A percentile compares a stretch with the other conserved stretches of the same genome.
phyloP scores from a whole-genome alignment of 345 rosid genomes.

The Melaleuca alternifolia region DNA sequence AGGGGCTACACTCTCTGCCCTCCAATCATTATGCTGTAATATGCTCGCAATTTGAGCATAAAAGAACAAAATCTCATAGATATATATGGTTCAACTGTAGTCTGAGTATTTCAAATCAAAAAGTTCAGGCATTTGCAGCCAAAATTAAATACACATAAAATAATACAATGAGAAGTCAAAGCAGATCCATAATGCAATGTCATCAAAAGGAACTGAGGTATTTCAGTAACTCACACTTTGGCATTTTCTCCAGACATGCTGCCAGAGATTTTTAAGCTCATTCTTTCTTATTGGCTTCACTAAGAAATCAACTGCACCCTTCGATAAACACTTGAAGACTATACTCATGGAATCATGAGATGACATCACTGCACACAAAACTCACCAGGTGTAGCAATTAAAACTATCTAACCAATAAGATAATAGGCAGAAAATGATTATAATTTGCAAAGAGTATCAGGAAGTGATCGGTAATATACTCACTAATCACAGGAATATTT shows the following conservation, averaged over 20 bases:
- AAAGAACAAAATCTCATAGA: neutral
- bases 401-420: conserved; percentile 3
- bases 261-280: conserved; percentile 54
- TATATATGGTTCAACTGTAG: neutral
- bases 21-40: neutral
- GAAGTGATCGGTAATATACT: conserved; percentile 7
- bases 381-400: conserved; percentile 12
- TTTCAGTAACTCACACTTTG: conserved; percentile 33
- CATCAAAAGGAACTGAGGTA: neutral
- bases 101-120: neutral
- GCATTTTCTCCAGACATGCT: conserved; percentile 55
- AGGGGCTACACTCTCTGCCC: neutral
- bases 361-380: conserved; percentile 54
- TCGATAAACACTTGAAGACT: conserved; percentile 50
- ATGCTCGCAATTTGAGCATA: neutral
- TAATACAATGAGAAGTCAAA: neutral
- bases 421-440: neutral
- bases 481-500: conserved; percentile 47
- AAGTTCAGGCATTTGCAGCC: neutral
- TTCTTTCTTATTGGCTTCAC: conserved; percentile 55
- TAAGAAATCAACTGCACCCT: conserved; percentile 50
- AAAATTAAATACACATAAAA: neutral
- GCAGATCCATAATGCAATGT: neutral
- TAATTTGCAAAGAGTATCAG: neutral
- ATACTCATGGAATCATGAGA: conserved; percentile 40